Evolutionary conservation across 768 basidiomycete species (phyloP).

Genomic region (Trametes punicea): DNA sequence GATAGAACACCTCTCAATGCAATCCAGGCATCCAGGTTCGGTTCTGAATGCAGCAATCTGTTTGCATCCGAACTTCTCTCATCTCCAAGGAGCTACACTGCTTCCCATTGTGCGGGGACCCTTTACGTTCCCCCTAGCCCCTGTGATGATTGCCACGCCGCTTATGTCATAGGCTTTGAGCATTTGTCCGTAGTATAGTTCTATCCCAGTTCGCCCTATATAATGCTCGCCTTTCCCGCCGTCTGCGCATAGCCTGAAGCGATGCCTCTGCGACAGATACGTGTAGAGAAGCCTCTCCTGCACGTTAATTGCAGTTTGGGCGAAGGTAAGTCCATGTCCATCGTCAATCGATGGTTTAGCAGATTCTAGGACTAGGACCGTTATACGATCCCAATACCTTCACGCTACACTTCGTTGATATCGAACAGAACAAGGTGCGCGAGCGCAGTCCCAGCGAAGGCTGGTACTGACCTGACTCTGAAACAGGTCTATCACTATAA

Average conservation of each 20-base stretch:
- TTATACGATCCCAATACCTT: slow-evolving; percentile 54
- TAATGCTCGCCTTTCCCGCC: background rate
- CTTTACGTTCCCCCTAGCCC: slow-evolving; percentile 10
- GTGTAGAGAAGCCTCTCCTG: slow-evolving; percentile 45
- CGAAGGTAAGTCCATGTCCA: slow-evolving; percentile 44
- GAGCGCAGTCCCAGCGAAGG: background rate
- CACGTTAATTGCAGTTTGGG: slow-evolving; percentile 50
- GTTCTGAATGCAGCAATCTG: slow-evolving; percentile 5
- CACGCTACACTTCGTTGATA: slow-evolving; percentile 68
- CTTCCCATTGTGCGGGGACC: slow-evolving; percentile 8
- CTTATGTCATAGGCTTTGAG: slow-evolving; percentile 15
- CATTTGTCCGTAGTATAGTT: slow-evolving; percentile 5
- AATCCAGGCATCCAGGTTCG: slow-evolving; percentile 4
- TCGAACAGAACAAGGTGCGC: slow-evolving; percentile 49
- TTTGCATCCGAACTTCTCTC: background rate
- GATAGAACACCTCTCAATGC: slow-evolving; percentile 3
- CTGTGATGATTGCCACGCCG: slow-evolving; percentile 13
- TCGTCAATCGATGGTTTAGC: background rate
- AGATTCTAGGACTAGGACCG: slow-evolving; percentile 42
- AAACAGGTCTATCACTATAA: slow-evolving; percentile 54
- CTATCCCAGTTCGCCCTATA: background rate
- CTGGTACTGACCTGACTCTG: background rate
- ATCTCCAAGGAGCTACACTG: background rate
- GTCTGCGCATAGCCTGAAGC: background rate
- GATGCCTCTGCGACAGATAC: slow-evolving; percentile 33